Conservation (phyloP, 495 filamentous ascomycete genomes). For the Penicillium waksmanii region DNA sequence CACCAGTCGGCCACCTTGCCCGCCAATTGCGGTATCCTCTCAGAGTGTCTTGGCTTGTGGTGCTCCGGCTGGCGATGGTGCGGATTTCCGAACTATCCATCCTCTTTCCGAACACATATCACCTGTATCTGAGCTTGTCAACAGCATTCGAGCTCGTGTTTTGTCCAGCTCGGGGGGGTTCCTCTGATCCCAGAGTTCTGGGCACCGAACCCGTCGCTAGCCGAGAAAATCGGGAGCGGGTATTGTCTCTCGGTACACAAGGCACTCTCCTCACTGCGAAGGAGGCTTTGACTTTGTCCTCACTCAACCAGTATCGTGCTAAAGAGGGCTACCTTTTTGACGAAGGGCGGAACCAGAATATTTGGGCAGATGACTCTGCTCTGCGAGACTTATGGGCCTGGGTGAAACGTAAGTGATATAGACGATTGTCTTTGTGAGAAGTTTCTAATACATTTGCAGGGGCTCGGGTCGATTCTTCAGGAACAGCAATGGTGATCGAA, state of each 20-base stretch:
- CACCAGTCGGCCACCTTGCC: slow-evolving; percentile 62
- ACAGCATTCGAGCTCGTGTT: slow-evolving; percentile 33
- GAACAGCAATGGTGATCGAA: slow-evolving; percentile 73
- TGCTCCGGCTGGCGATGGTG: slow-evolving; percentile 22
- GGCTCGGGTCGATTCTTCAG: slow-evolving; percentile 63
- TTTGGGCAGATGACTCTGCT: slow-evolving; percentile 73
- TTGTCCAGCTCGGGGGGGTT: slow-evolving; percentile 23
- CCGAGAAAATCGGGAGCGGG: slow-evolving; percentile 46
- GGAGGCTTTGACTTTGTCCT: slow-evolving; percentile 49
- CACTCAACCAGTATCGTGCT: slow-evolving; percentile 55
- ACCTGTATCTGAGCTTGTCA: slow-evolving; percentile 36
- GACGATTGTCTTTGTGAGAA: not conserved
- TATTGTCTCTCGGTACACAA: slow-evolving; percentile 32
- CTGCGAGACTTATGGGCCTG: slow-evolving; percentile 78
- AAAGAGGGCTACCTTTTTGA: slow-evolving; percentile 82
- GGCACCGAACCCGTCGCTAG: slow-evolving; percentile 41
- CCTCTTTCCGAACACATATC: slow-evolving; percentile 37
- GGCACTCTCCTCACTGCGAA: slow-evolving; percentile 36
- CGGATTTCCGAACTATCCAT: slow-evolving; percentile 37
- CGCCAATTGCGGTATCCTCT: slow-evolving; percentile 51
- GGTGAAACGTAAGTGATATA: slow-evolving; percentile 61
- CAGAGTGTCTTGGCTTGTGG: slow-evolving; percentile 45
- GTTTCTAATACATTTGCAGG: slow-evolving; percentile 49
- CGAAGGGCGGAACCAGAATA: slow-evolving; percentile 64
- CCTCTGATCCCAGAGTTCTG: slow-evolving; percentile 10